These are phyloP conservation scores for Backusella circina DNA, from an alignment of 192 early-diverging fungal species.

Conservation along the genomic window DNA sequence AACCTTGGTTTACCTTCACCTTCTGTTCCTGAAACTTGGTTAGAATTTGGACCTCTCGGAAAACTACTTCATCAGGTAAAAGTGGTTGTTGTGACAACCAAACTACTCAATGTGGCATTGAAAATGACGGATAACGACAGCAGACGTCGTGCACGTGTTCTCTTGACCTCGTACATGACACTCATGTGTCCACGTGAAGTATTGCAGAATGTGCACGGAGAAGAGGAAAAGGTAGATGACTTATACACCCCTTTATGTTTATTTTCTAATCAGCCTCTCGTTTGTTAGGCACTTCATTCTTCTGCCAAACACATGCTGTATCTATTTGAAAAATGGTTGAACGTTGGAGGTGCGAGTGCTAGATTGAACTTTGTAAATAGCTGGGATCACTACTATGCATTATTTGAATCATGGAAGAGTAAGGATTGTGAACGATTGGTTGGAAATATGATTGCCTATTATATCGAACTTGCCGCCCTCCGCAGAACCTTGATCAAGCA, in stretches of 20 bases:
- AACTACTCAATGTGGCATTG: slow-evolving; percentile 32
- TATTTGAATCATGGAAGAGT: slow-evolving; percentile 72
- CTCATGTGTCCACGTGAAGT: slow-evolving; percentile 60
- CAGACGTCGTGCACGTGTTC: slow-evolving; percentile 50
- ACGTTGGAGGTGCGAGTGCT: neutral
- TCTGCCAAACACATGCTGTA: slow-evolving; percentile 29
- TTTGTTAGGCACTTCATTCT: slow-evolving; percentile 28
- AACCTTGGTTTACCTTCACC: slow-evolving; percentile 9
- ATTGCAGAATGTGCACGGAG: slow-evolving; percentile 45
- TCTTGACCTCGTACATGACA: slow-evolving; percentile 73
- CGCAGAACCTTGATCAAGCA: slow-evolving; percentile 53
- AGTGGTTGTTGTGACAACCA: slow-evolving; percentile 34
- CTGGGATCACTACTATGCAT: slow-evolving; percentile 56
- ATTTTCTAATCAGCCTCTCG: slow-evolving; percentile 1
- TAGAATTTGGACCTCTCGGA: slow-evolving; percentile 31
- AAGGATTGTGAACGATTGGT: slow-evolving; percentile 60
- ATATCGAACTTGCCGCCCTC: slow-evolving; percentile 60
- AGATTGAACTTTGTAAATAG: slow-evolving; percentile 42
- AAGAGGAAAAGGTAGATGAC: slow-evolving; percentile 52
- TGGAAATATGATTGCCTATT: slow-evolving; percentile 62
- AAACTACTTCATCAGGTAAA: slow-evolving; percentile 31
- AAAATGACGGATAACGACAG: slow-evolving; percentile 41
- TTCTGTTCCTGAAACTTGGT: neutral
- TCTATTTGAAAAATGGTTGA: slow-evolving; percentile 35
- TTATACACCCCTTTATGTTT: neutral